Base-by-base conservation (phyloP, 129 eudicot genomes). In the Saposhnikovia divaricata region DNA sequence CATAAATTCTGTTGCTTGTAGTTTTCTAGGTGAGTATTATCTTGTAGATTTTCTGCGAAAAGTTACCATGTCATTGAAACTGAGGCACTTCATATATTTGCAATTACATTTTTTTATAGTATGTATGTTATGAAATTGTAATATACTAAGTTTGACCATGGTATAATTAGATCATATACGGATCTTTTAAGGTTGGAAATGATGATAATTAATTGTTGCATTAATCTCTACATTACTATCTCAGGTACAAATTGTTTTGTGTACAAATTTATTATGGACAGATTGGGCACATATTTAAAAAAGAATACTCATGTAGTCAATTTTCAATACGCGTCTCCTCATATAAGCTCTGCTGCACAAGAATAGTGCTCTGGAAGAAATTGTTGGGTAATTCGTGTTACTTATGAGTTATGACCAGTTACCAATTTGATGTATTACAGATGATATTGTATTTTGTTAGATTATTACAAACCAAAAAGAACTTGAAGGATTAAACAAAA, bases 1-100 rank as follows among this genome's bases (percentile, higher is more conserved):
- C 87, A 93, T 93, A 76, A 93, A 93, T 79, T 84, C 81, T 3
- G 98, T 93, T 83, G 98, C 92, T 45, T 93, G 98, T 88, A 83
- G 98, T 78, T 91, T 93, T 85, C 82, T 93, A 84, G 98, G 98
- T 93, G 25, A 55, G 85, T 68, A 66, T 81, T 77, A 75, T 61
- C 37, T 44, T 75, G 76, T 42, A 65, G 80, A 23, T 65, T 82
- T 61, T 28, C 16, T 44, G 12, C 57, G 25, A 21, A 74, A 31
- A 6, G 2, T 43, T 11, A 45, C 12, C 66, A 25, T 77, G 61
- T 28, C 45, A 74, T 38, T 44, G 19, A 76, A 57, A 43, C 55
- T 38, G 42, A 4, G 70, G 12, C 57, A 1, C 23, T 59, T 61
- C 6, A 21, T 68, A 57, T 50, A 48, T 44, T 10, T 74, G 40